Evolutionary conservation across 345 rosid species (phyloP).

Genomic region (Gossypium sturtianum): DNA sequence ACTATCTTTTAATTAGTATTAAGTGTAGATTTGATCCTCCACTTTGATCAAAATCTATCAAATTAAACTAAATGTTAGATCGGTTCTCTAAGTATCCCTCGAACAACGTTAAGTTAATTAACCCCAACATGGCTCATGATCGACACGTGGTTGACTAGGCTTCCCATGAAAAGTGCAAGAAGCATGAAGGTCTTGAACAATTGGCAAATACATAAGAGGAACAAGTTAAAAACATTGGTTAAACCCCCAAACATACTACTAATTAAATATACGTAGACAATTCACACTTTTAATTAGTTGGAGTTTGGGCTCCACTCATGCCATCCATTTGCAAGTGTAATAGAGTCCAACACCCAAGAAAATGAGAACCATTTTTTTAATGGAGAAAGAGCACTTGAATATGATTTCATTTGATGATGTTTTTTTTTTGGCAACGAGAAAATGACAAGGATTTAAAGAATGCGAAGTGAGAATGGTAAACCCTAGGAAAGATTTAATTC

Average conservation of each 20-base stretch:
- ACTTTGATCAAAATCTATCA: background rate
- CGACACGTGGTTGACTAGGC: constrained; percentile 16
- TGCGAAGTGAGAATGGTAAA: constrained; percentile 26
- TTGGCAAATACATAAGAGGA: background rate
- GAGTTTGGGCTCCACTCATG: constrained; percentile 35
- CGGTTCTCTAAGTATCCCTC: background rate
- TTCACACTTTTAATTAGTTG: constrained; percentile 14
- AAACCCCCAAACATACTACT: background rate
- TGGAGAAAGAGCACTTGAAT: constrained; percentile 16
- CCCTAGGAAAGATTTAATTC: constrained; percentile 24
- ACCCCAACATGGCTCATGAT: background rate
- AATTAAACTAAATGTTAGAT: background rate
- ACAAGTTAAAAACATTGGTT: background rate
- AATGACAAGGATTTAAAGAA: constrained; percentile 32
- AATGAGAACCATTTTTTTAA: background rate
- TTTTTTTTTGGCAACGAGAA: constrained; percentile 32
- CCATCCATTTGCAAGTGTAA: constrained; percentile 33
- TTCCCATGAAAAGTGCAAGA: background rate
- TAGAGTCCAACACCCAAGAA: constrained; percentile 29
- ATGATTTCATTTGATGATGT: constrained; percentile 15
- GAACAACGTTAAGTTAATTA: background rate
- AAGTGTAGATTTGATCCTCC: background rate
- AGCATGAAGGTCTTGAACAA: background rate
- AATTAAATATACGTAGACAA: background rate
- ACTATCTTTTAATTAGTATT: background rate